Conservation (phyloP, 2,329 filamentous ascomycete species). For the Fusarium marasasianum region DNA sequence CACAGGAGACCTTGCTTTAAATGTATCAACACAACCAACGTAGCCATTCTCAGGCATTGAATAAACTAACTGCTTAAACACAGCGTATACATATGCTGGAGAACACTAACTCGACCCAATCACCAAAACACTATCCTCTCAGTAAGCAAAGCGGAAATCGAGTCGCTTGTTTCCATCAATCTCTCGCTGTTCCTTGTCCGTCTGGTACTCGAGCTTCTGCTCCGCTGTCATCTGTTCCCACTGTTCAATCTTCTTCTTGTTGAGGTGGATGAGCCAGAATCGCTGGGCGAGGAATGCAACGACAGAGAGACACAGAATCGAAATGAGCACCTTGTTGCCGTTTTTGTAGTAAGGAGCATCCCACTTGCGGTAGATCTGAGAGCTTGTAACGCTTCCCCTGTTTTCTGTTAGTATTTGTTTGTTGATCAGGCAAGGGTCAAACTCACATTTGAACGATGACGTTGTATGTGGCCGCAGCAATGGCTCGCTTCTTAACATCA, state of each 20-base stretch:
- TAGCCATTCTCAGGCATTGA: background rate
- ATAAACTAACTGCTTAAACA: background rate
- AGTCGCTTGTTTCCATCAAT: constrained; percentile 60
- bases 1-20: background rate
- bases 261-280: constrained; percentile 54
- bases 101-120: background rate
- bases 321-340: constrained; percentile 67
- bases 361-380: constrained; percentile 60
- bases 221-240: constrained; percentile 58
- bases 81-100: background rate
- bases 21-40: background rate
- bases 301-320: constrained; percentile 59
- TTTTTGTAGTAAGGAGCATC: constrained; percentile 66
- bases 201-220: constrained; percentile 57
- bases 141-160: constrained; percentile 61
- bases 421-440: rapidly evolving
- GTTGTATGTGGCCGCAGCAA: constrained; percentile 59
- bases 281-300: constrained; percentile 61
- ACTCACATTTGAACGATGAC: constrained; percentile 56
- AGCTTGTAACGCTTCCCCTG: constrained; percentile 52
- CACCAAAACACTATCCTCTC: background rate
- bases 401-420: background rate
- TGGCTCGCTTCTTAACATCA: constrained; percentile 59
- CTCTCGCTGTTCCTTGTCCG: constrained; percentile 54
- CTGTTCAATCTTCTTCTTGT: constrained; percentile 57